phyloP scores from a whole-genome alignment of 1,284 basidiomycete species.

The Marasmius oreades region DNA sequence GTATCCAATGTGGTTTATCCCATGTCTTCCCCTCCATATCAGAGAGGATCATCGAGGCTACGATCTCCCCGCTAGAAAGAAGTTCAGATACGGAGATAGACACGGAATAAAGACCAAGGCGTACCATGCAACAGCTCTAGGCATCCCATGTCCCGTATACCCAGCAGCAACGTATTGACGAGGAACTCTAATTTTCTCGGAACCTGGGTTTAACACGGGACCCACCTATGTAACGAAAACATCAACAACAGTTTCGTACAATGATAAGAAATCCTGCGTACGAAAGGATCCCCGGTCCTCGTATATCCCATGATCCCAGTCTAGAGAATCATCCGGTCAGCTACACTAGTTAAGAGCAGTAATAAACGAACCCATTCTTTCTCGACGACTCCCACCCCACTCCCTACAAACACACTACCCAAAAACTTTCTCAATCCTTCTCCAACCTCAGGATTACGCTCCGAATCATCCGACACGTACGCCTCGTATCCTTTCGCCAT shows the following conservation, averaged over 20 bases:
- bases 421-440: constrained; percentile 53
- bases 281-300: constrained; percentile 60
- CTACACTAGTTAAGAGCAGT: constrained; percentile 9
- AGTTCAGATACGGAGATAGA: constrained; percentile 3
- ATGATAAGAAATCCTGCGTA: constrained; percentile 38
- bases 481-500: constrained; percentile 42
- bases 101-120: constrained; percentile 17
- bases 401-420: constrained; percentile 54
- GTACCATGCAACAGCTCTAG: constrained; percentile 70
- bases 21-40: constrained; percentile 48
- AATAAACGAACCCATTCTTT: constrained; percentile 66
- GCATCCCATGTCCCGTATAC: constrained; percentile 81
- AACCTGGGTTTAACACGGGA: constrained; percentile 40
- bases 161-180: constrained; percentile 78
- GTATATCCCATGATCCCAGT: constrained; percentile 85
- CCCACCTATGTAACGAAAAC: constrained; percentile 64
- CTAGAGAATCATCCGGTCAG: constrained; percentile 31
- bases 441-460: constrained; percentile 45
- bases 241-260: neutral
- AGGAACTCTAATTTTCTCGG: constrained; percentile 23
- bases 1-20: constrained; percentile 59
- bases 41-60: constrained; percentile 61
- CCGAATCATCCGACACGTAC: constrained; percentile 60
- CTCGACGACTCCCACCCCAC: constrained; percentile 45
- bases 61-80: constrained; percentile 54